A percentile compares a stretch with the other conserved stretches of the same genome.
phyloP scores from a whole-genome alignment of 1,139 yeast species.

The Suhomyces anneliseae region DNA sequence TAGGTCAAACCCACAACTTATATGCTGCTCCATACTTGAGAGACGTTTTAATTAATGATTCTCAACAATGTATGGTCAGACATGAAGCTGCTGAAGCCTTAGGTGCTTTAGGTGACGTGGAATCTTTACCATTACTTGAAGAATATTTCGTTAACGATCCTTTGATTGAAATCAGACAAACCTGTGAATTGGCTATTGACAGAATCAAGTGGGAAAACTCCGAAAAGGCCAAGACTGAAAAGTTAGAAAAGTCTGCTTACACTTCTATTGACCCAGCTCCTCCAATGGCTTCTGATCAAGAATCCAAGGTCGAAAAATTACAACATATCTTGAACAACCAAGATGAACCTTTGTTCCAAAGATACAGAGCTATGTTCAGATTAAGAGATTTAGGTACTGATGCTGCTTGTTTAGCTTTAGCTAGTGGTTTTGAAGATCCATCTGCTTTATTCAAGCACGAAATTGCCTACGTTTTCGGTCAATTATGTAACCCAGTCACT shows the following conservation, averaged over 20 bases:
- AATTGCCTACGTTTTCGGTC: slow-evolving; percentile 97
- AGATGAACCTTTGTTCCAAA: slow-evolving; percentile 75
- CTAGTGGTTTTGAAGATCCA: slow-evolving; percentile 84
- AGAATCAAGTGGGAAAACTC: slow-evolving; percentile 92
- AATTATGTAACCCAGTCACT: slow-evolving; percentile 88
- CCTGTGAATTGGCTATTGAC: slow-evolving; percentile 95
- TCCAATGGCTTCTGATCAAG: slow-evolving; percentile 71
- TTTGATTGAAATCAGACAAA: slow-evolving; percentile 85
- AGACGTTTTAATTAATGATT: slow-evolving; percentile 61
- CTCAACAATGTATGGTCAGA: slow-evolving; percentile 93
- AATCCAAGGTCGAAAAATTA: slow-evolving; percentile 59
- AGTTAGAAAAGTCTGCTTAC: slow-evolving; percentile 72
- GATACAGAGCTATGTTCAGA: slow-evolving; percentile 98
- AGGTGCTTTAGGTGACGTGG: slow-evolving; percentile 88
- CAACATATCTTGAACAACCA: slow-evolving; percentile 74
- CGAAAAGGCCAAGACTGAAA: slow-evolving; percentile 60
- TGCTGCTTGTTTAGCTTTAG: slow-evolving; percentile 90
- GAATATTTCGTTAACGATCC: slow-evolving; percentile 73
- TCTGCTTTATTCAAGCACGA: slow-evolving; percentile 96
- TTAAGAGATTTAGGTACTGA: slow-evolving; percentile 91
- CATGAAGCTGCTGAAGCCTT: slow-evolving; percentile 99
- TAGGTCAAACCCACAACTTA: slow-evolving; percentile 90
- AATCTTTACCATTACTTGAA: slow-evolving; percentile 67
- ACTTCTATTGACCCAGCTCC: slow-evolving; percentile 98
- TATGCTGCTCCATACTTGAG: slow-evolving; percentile 75